These are phyloP conservation scores for Cladosporium phlei DNA, from an alignment of 2,329 filamentous ascomycete genomes.

Conservation along the genomic window DNA sequence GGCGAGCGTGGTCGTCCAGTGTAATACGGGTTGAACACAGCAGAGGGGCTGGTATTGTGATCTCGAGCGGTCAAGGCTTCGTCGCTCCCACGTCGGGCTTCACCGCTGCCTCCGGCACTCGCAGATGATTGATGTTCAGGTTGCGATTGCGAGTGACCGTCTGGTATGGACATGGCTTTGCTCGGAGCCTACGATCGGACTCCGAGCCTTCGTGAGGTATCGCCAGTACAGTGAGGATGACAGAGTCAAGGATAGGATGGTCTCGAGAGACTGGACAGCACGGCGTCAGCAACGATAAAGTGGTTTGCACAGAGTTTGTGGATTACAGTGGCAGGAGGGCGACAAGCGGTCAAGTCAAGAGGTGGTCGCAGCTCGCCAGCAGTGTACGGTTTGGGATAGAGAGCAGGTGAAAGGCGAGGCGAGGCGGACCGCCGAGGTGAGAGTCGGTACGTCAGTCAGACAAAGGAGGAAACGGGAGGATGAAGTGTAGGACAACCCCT, in stretches of 20 bases:
- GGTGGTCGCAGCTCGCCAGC: too few relatives aligned
- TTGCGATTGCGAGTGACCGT: too few relatives aligned
- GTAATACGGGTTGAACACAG: slow-evolving; percentile 34
- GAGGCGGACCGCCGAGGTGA: too few relatives aligned
- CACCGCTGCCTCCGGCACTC: neutral
- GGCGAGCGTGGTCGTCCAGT: slow-evolving; percentile 31
- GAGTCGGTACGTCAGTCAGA: too few relatives aligned
- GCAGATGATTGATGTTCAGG: slow-evolving; percentile 15
- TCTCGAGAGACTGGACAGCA: neutral
- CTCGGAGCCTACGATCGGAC: slow-evolving; percentile 21
- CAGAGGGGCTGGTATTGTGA: slow-evolving; percentile 11
- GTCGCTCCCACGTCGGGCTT: neutral
- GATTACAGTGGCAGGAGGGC: too few relatives aligned
- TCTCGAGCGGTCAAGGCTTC: neutral
- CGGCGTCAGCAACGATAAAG: too few relatives aligned
- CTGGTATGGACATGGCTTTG: slow-evolving; percentile 12
- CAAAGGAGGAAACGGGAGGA: too few relatives aligned
- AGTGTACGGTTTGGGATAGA: too few relatives aligned
- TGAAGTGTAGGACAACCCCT: too few relatives aligned
- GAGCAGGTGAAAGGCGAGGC: too few relatives aligned
- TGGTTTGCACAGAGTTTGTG: too few relatives aligned
- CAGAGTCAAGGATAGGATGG: neutral
- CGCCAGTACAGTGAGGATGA: slow-evolving; percentile 1
- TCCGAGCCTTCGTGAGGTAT: slow-evolving; percentile 18
- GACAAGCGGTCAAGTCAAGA: too few relatives aligned